phyloP scores from a whole-genome alignment of 768 basidiomycete species.

The Psilocybe cubensis region DNA sequence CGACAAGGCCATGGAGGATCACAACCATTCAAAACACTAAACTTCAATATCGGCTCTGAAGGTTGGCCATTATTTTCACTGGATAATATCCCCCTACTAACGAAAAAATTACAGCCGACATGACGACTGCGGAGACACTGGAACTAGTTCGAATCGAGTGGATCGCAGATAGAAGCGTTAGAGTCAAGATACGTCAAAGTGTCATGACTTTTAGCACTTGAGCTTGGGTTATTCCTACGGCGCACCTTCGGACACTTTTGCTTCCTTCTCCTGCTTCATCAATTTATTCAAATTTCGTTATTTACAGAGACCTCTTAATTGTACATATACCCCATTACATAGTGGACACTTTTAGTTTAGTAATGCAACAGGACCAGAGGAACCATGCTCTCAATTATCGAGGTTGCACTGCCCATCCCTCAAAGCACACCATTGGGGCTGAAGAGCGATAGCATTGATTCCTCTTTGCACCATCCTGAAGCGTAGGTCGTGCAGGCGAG shows the following conservation, averaged over 20 bases:
- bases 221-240: not conserved
- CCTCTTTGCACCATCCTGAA: conserved; percentile 67
- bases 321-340: too few relatives aligned
- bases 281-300: not conserved
- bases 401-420: conserved; percentile 60
- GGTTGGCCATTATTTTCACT: conserved; percentile 51
- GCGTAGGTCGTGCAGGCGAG: conserved; percentile 67
- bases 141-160: conserved; percentile 83
- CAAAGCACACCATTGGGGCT: conserved; percentile 76
- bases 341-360: too few relatives aligned
- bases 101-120: conserved; percentile 30
- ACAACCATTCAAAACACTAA: conserved; percentile 86
- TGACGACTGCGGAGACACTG: conserved; percentile 60
- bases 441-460: conserved; percentile 59
- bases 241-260: not conserved
- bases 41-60: conserved; percentile 83
- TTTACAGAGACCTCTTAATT: too few relatives aligned
- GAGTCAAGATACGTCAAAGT: conserved; percentile 80
- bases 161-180: conserved; percentile 82
- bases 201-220: conserved; percentile 86
- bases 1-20: conserved; percentile 84
- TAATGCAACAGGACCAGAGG: not conserved
- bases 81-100: not conserved
- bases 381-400: not conserved
- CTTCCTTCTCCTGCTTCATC: not conserved